A percentile compares a stretch with the other conserved stretches of the same genome.
These are phyloP conservation scores for Trypanosoma rangeli DNA, from an alignment of 208 protist genomes.

Conservation along the genomic window DNA sequence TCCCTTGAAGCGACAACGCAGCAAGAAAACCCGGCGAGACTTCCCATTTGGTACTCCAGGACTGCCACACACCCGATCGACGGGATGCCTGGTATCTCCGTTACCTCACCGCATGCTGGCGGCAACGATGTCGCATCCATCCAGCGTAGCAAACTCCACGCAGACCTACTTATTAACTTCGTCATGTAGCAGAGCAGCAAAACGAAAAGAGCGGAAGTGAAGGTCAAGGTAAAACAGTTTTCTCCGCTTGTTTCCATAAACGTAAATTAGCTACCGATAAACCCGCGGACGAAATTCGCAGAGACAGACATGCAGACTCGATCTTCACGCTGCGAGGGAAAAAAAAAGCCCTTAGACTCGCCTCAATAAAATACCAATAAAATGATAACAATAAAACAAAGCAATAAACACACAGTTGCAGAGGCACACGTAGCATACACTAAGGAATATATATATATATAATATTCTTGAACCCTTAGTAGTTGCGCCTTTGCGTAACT, in stretches of 20 bases:
- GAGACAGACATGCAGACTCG: background rate
- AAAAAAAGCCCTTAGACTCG: background rate
- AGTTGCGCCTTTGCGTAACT: background rate
- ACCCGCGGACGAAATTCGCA: background rate
- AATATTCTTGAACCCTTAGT: no score
- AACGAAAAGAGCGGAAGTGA: background rate
- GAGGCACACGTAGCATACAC: background rate
- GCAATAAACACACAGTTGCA: background rate
- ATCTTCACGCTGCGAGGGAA: background rate
- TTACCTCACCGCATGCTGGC: constrained; percentile 66
- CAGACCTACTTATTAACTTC: background rate
- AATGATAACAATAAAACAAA: background rate
- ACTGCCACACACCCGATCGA: constrained; percentile 63
- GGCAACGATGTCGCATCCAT: constrained; percentile 38
- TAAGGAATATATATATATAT: background rate
- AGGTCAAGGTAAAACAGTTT: background rate
- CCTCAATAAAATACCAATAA: background rate
- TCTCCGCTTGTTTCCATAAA: background rate
- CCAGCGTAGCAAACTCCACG: background rate
- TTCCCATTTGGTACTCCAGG: constrained; percentile 34
- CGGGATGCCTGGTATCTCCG: constrained; percentile 62
- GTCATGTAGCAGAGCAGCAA: background rate
- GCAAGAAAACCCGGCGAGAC: constrained; percentile 38
- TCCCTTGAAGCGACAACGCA: constrained; percentile 47
- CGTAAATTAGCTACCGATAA: background rate